Base-by-base conservation (phyloP, 2,329 filamentous ascomycete genomes). In the Penicillium paneum region DNA sequence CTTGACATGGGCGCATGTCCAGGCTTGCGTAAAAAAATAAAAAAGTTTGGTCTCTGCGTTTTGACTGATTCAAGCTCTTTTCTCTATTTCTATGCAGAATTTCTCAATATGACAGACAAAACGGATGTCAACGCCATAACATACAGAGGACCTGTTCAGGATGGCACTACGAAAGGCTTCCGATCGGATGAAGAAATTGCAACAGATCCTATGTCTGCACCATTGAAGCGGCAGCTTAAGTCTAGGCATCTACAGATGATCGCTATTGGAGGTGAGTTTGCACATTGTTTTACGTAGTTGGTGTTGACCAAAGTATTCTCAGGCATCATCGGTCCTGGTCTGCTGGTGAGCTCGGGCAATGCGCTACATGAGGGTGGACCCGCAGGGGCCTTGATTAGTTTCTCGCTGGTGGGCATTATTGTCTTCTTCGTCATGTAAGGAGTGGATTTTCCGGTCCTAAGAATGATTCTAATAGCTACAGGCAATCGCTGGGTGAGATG, bases 401-500 rank as follows among this genome's bases (percentile, higher is more conserved):
- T 91, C 60, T 83, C 80, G 10, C 75, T 90, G 28, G 87, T 90
- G 60, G 88, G 86, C 11, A 80, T 90, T 58, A 83, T 91, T 55
- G 87, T 87, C 2, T 82, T 73, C 58, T 74, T 73, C 51, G 69
- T 72, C 39, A 74, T 76, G 72, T 71, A 56, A 44, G 19, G 26
- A 8, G 21, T 12, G 2, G 4, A 8, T 17, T 12, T 31, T 24
- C 10, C 43, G 13, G 3, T 1, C 44, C 28, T 6, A 24, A 36
- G 17, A 19, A 29, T 26, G 11, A 46, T 34, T 8, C 36, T 59
- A 29, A 50, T n/a, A 7, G 12, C 66, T 55, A 80, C 78, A 90
- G 89, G 83, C 88, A 90, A 76, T 87, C 83, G 5, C 74, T 91
- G 7, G 88, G 88, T 19, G 88, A 91, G 68, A 76, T 91, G 63